phyloP scores from a whole-genome alignment of 2,329 filamentous ascomycete genomes.

The Claviceps cyperi region DNA sequence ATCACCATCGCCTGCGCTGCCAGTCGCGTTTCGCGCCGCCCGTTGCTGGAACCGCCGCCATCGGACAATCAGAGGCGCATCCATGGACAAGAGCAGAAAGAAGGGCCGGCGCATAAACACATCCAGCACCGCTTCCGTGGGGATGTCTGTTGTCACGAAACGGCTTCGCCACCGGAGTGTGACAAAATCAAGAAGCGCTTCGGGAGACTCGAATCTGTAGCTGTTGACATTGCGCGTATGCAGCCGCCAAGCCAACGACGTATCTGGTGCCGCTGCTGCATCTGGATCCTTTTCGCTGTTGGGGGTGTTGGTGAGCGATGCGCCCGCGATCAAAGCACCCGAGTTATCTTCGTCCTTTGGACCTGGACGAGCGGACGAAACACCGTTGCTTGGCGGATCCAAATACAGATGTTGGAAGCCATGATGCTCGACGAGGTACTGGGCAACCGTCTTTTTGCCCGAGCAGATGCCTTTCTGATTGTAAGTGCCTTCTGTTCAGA shows the following conservation, averaged over 20 bases:
- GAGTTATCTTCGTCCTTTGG: slow-evolving; percentile 10
- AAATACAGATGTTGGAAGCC: slow-evolving; percentile 64
- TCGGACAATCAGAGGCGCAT: slow-evolving; percentile 72
- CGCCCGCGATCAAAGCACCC: slow-evolving; percentile 13
- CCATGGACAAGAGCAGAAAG: slow-evolving; percentile 83
- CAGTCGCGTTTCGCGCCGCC: slow-evolving; percentile 8
- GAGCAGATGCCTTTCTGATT: slow-evolving; percentile 62
- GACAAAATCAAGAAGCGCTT: slow-evolving; percentile 67
- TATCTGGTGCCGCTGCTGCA: slow-evolving; percentile 14
- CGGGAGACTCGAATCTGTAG: slow-evolving; percentile 43
- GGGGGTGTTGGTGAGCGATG: slow-evolving; percentile 12
- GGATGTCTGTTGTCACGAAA: slow-evolving; percentile 78
- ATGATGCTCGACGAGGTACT: slow-evolving; percentile 74
- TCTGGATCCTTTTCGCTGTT: slow-evolving; percentile 7
- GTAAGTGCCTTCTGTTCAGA: neutral
- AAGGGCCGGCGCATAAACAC: slow-evolving; percentile 68
- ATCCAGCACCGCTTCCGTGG: slow-evolving; percentile 58
- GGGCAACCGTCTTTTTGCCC: slow-evolving; percentile 79
- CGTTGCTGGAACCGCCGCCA: slow-evolving; percentile 58
- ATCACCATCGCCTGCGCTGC: slow-evolving; percentile 8
- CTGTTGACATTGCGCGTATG: slow-evolving; percentile 5
- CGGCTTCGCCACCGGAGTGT: slow-evolving; percentile 70
- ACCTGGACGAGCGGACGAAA: slow-evolving; percentile 2
- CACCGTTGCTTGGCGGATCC: slow-evolving; percentile 5
- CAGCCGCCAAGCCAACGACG: slow-evolving; percentile 13